Percentiles rank a stretch among this genome's conserved stretches.
phyloP scores from a whole-genome alignment of 169 alveolate genomes.

The Cyclospora cayetanensis region DNA sequence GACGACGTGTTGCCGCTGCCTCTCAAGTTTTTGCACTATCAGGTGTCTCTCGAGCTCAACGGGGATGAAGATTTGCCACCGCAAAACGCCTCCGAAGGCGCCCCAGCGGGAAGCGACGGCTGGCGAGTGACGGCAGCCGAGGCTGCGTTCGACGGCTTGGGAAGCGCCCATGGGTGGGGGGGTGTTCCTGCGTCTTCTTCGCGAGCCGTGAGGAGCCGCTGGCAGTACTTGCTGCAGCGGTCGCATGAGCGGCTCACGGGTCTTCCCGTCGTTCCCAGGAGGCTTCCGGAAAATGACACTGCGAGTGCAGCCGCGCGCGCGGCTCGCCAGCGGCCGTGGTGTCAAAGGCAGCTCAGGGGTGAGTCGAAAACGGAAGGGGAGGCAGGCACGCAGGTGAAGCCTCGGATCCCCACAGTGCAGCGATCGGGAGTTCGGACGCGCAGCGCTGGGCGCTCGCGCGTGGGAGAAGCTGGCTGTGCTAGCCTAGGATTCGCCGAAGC shows the following conservation, averaged over 20 bases:
- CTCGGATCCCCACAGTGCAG: too few species aligned
- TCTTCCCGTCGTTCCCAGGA: not conserved
- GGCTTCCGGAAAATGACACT: not conserved
- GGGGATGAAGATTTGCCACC: not conserved
- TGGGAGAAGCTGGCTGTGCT: too few species aligned
- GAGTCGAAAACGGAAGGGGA: too few species aligned
- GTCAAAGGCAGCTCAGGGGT: conserved; percentile 5
- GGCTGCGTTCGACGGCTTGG: not conserved
- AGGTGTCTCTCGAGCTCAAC: conserved; percentile 29
- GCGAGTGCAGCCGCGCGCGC: conserved; percentile 45
- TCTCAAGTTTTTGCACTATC: conserved; percentile 27
- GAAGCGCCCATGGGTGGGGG: not conserved
- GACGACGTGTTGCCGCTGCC: conserved; percentile 45
- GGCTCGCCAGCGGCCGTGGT: conserved; percentile 32
- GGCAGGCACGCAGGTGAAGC: too few species aligned
- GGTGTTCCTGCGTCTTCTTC: conserved; percentile 1
- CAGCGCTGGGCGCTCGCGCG: too few species aligned
- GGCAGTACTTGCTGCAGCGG: conserved; percentile 13
- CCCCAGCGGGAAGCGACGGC: not conserved
- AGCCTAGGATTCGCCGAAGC: too few species aligned
- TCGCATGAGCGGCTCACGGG: not conserved
- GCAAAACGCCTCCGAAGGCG: not conserved
- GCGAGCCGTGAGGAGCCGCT: conserved; percentile 17
- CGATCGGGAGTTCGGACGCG: too few species aligned
- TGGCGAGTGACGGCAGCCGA: conserved; percentile 4